Evolutionary conservation across 2,329 filamentous ascomycete genomes (phyloP), one percentile per base, ranked within the genome.

Genomic region (Epichloe sylvatica): DNA sequence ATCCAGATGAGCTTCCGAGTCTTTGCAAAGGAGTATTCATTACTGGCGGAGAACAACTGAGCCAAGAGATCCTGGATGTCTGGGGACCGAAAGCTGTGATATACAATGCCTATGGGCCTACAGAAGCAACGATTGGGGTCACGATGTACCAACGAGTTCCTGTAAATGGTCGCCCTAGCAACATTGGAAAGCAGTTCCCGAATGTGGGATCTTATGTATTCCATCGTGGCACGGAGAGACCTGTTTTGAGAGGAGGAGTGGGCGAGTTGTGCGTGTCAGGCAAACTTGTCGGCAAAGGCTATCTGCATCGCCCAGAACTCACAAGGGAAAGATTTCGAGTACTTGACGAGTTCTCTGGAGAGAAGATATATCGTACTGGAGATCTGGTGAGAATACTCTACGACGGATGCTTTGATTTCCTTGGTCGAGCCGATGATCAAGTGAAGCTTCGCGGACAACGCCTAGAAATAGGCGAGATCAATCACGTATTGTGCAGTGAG

Each of bases 51-150:
- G 90, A 96, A 62, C 81, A 86, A 47, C 70, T 96, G 17, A 90
- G 87, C 57, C 86, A 92, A 59, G 90, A 95, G 54, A 94, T 95
- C 45, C 71, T 96, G 2, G 84, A 94, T 57, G 76, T 73, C 0
- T 96, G 91, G 90, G 90, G 90, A 0, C 75, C 82, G 1, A 76
- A 82, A 50, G 75, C 75, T 1, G 87, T 89, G 41, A 89, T 97
- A 13, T 91, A 94, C 70, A 96, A 96, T 59, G 89, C 88, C 3
- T 88, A 95, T 55, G 90, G 90, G 0, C 91, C 90, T 1, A 96
- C 90, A 0, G 91, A 96, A 63, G 85, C 87, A 0, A 96, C 90
- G 0, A 96, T 96, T 54, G 90, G 90, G 5, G 85, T 90, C 36
- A 95, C 90, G 0, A 94, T 92, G 76, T 90, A 84, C 57, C 82